Evolutionary conservation across 306 rosid species (phyloP).

Genomic region (Calophaca sinica): DNA sequence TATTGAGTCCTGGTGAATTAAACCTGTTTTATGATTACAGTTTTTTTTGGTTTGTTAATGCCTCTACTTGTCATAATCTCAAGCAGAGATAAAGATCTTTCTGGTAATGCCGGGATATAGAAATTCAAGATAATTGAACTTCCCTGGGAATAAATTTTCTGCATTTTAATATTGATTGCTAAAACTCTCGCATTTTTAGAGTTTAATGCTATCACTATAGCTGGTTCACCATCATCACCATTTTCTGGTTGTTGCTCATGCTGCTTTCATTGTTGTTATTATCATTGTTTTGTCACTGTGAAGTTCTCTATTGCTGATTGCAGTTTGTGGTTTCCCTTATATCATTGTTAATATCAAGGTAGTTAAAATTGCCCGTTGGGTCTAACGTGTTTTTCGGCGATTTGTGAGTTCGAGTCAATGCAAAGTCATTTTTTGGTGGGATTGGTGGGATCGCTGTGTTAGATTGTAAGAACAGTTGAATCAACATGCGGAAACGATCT

Average conservation of each 20-base stretch:
- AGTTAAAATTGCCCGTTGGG: too few relatives aligned
- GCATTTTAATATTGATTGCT: not conserved
- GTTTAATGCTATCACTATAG: not conserved
- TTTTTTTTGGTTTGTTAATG: slow-evolving; percentile 32
- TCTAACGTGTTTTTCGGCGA: too few relatives aligned
- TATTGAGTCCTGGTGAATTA: not conserved
- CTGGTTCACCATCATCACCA: slow-evolving; percentile 12
- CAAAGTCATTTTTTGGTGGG: too few relatives aligned
- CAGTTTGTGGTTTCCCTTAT: too few relatives aligned
- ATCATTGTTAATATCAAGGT: too few relatives aligned
- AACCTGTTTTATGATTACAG: slow-evolving; percentile 13
- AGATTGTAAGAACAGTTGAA: too few relatives aligned
- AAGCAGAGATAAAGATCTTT: slow-evolving; percentile 17
- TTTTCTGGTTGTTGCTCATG: not conserved
- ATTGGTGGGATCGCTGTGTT: too few relatives aligned
- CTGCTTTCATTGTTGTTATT: not conserved
- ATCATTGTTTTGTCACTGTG: slow-evolving; percentile 22
- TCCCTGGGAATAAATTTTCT: not conserved
- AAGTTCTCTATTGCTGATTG: too few relatives aligned
- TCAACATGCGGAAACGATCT: too few relatives aligned
- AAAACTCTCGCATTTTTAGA: slow-evolving; percentile 1
- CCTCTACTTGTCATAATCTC: slow-evolving; percentile 9
- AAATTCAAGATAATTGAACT: slow-evolving; percentile 35
- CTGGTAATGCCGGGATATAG: slow-evolving; percentile 24
- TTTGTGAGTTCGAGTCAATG: too few relatives aligned